Conservation (phyloP, 371 early-diverging fungal species). For the Choanephora cucurbitarum region DNA sequence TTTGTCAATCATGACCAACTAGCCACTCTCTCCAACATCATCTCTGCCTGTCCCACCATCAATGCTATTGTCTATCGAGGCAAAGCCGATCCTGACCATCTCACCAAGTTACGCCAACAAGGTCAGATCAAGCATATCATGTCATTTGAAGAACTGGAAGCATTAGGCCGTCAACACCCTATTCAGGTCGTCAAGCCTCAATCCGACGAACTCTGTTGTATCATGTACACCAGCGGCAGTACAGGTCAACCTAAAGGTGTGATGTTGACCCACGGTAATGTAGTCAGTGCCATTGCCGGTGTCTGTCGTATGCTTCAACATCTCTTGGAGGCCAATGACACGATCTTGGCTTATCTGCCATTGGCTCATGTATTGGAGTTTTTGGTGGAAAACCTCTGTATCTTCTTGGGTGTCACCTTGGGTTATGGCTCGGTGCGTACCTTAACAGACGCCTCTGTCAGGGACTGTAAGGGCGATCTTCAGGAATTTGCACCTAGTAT, state of each 20-base stretch:
- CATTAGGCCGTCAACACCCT: slow-evolving; percentile 66
- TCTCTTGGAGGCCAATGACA: slow-evolving; percentile 66
- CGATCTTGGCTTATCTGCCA: slow-evolving; percentile 80
- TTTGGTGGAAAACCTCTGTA: slow-evolving; percentile 53
- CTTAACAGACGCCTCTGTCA: slow-evolving; percentile 68
- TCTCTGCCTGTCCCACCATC: slow-evolving; percentile 59
- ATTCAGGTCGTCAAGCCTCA: slow-evolving; percentile 56
- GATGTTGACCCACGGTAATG: slow-evolving; percentile 65
- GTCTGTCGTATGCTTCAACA: slow-evolving; percentile 78
- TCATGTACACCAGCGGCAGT: slow-evolving; percentile 86
- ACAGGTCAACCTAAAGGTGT: slow-evolving; percentile 83
- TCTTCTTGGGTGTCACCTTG: slow-evolving; percentile 63
- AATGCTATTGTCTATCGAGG: slow-evolving; percentile 76
- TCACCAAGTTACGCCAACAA: slow-evolving; percentile 4
- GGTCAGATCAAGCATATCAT: slow-evolving; percentile 29
- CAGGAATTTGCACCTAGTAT: slow-evolving; percentile 77
- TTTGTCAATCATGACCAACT: slow-evolving; percentile 75
- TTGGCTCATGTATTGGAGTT: slow-evolving; percentile 81
- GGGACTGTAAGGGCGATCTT: slow-evolving; percentile 75
- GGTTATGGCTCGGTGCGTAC: slow-evolving; percentile 77
- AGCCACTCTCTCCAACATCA: slow-evolving; percentile 49
- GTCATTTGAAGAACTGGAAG: slow-evolving; percentile 57
- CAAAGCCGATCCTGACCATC: slow-evolving; percentile 38
- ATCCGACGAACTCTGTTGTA: slow-evolving; percentile 72
- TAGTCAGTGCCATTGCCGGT: slow-evolving; percentile 76